Percentiles rank a stretch among this genome's conserved stretches.
Evolutionary conservation across 768 basidiomycete species (phyloP).

Genomic region (Lyophyllum decastes): DNA sequence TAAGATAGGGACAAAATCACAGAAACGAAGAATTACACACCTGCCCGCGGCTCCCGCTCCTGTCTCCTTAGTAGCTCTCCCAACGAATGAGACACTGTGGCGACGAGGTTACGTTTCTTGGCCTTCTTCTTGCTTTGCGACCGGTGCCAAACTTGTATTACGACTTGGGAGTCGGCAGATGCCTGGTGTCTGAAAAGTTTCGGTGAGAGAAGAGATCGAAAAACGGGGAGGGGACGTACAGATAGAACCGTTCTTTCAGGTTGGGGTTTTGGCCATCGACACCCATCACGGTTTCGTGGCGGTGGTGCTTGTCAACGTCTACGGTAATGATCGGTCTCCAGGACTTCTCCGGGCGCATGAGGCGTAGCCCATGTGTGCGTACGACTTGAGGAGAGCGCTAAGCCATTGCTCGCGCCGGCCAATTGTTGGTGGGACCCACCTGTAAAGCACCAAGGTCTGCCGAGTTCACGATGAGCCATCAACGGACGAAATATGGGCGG

Average conservation of each 20-base stretch:
- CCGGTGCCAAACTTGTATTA: constrained; percentile 58
- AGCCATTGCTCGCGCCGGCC: background rate
- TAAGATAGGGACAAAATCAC: background rate
- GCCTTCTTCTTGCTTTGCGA: constrained; percentile 65
- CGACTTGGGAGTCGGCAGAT: constrained; percentile 39
- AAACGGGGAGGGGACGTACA: constrained; percentile 43
- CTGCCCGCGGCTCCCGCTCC: constrained; percentile 33
- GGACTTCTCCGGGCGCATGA: constrained; percentile 59
- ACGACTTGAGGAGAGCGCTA: constrained; percentile 32
- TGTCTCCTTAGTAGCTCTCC: constrained; percentile 55
- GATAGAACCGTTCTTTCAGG: constrained; percentile 47
- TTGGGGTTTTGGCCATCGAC: constrained; percentile 74
- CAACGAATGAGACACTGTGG: constrained; percentile 48
- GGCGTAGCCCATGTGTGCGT: constrained; percentile 41
- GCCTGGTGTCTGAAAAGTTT: constrained; percentile 38
- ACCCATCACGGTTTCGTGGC: constrained; percentile 60
- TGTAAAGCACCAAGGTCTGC: constrained; percentile 35
- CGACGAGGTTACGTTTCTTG: constrained; percentile 58
- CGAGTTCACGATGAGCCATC: background rate
- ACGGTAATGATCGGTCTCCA: constrained; percentile 71
- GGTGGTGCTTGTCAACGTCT: constrained; percentile 51
- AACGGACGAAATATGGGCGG: background rate
- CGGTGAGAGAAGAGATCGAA: background rate
- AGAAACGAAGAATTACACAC: constrained; percentile 31
- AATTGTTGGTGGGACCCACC: constrained; percentile 15